A percentile compares a stretch with the other conserved stretches of the same genome.
phyloP scores from a whole-genome alignment of 352 stramenopile genomes.

The Globisporangium radiosum region DNA sequence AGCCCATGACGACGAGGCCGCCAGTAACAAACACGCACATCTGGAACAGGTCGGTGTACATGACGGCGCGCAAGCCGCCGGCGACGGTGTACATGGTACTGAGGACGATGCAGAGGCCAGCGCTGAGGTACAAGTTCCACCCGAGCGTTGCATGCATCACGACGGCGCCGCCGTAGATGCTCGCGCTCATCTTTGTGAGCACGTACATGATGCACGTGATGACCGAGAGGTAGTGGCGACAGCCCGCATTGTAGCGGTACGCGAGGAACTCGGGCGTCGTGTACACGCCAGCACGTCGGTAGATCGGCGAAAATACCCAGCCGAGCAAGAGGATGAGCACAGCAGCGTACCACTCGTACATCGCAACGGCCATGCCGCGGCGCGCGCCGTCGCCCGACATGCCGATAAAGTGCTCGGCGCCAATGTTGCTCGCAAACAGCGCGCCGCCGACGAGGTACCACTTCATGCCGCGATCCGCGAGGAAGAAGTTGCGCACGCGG shows the following conservation, averaged over 20 bases:
- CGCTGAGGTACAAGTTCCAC: slow-evolving; percentile 51
- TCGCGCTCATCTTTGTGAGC: slow-evolving; percentile 60
- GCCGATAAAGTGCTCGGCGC: slow-evolving; percentile 62
- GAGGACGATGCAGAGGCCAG: slow-evolving; percentile 39
- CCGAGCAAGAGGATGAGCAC: slow-evolving; percentile 49
- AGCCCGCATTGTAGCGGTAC: slow-evolving; percentile 39
- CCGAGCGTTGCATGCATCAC: slow-evolving; percentile 53
- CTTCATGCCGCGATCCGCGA: slow-evolving; percentile 59
- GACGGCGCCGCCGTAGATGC: slow-evolving; percentile 59
- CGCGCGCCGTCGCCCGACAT: slow-evolving; percentile 57
- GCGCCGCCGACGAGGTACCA: slow-evolving; percentile 59
- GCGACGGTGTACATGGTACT: slow-evolving; percentile 56
- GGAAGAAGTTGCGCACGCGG: slow-evolving; percentile 45
- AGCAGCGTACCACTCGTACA: slow-evolving; percentile 62
- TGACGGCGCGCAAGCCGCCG: slow-evolving; percentile 52
- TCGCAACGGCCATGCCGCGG: slow-evolving; percentile 48
- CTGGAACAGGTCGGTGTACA: slow-evolving; percentile 70
- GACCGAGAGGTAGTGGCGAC: slow-evolving; percentile 51
- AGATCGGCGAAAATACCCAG: slow-evolving; percentile 62
- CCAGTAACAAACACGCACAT: slow-evolving; percentile 59
- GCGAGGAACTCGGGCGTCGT: slow-evolving; percentile 48
- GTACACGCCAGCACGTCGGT: slow-evolving; percentile 47
- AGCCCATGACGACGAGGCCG: slow-evolving; percentile 47
- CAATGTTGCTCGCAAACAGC: slow-evolving; percentile 65
- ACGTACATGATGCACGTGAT: slow-evolving; percentile 63